Conservation (phyloP, 495 filamentous ascomycete species). For the Filosporella fistucella region DNA sequence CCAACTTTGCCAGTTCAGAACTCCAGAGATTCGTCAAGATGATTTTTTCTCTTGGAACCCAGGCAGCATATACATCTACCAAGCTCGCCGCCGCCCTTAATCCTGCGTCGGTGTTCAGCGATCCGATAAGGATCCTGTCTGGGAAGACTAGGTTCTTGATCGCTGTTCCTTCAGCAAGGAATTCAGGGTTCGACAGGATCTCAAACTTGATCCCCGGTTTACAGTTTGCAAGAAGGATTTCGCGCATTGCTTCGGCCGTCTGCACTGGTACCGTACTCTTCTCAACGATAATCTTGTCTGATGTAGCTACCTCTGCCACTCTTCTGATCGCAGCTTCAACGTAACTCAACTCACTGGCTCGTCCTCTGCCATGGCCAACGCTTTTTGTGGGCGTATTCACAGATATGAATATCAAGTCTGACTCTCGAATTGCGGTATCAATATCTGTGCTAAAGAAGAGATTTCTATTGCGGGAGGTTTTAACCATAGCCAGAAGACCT, state of each 20-base stretch:
- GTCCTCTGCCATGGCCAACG: slow-evolving; percentile 61
- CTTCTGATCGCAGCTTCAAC: slow-evolving; percentile 62
- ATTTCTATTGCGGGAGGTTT: slow-evolving; percentile 62
- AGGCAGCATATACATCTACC: slow-evolving; percentile 61
- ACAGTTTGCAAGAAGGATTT: slow-evolving; percentile 46
- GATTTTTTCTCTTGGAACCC: slow-evolving; percentile 62
- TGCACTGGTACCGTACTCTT: slow-evolving; percentile 78
- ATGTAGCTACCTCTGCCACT: slow-evolving; percentile 59
- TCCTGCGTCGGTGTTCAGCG: slow-evolving; percentile 47
- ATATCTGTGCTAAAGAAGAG: slow-evolving; percentile 68
- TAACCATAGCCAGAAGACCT: slow-evolving; percentile 60
- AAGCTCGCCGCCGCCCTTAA: slow-evolving; percentile 57
- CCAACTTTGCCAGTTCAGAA: slow-evolving; percentile 73
- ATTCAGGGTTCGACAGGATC: slow-evolving; percentile 78
- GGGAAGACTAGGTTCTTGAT: slow-evolving; percentile 63
- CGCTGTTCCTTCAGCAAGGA: slow-evolving; percentile 73
- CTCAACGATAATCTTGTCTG: slow-evolving; percentile 72
- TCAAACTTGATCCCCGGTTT: slow-evolving; percentile 61
- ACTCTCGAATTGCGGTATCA: slow-evolving; percentile 49
- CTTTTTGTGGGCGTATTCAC: slow-evolving; percentile 79
- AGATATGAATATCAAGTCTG: slow-evolving; percentile 70
- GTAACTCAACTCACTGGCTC: slow-evolving; percentile 64
- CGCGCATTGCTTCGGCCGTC: slow-evolving; percentile 63
- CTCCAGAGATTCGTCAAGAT: slow-evolving; percentile 72
- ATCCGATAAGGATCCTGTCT: slow-evolving; percentile 76